Evolutionary conservation across 2,329 filamentous ascomycete species (phyloP), one percentile per base, ranked within the genome.

Genomic region (Fusarium temperatum): DNA sequence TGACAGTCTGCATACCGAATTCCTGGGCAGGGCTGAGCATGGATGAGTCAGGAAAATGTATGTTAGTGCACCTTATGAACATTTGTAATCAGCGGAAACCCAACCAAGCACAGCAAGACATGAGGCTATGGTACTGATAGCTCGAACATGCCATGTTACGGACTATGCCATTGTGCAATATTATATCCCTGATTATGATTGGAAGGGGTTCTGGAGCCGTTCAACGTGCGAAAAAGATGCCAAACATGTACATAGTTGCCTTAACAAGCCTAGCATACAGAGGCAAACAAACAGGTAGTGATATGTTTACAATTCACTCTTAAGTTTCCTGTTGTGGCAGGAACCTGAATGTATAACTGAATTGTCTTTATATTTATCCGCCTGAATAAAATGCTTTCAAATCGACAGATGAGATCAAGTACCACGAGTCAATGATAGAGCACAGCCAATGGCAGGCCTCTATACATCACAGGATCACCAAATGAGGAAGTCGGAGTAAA

Each of bases 401-500:
- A 26, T 53, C 11, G 9, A n/a, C 15, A 53, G 26, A 24, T 18
- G 18, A 36, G 5, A 14, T 17, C 20, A 22, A 35, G 17, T 8
- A 56, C 13, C 10, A 12, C 14, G n/a, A 60, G n/a, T 14, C 15
- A 26, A 50, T 22, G 24, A 26, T 10, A n/a, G 17, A 15, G n/a
- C 10, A 54, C 26, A 44, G 39, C 75, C 75, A 77, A 77, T 77
- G 41, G 57, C 18, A 63, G 36, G 26, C 35, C 42, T 56, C 30
- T 3, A 5, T 32, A 6, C 26, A 38, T 39, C 17, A n/a, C 5
- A 22, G 9, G n/a, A 13, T 24, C 32, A 56, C 75, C 65, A 18
- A 50, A 73, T 66, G 54, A 66, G 75, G 75, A 74, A 77, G 47
- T 74, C 68, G 73, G 73, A 74, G 67, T 39, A 54, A 48, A 62